Evolutionary conservation across 2,329 filamentous ascomycete genomes (phyloP).

Genomic region (Passalora sequoiae): DNA sequence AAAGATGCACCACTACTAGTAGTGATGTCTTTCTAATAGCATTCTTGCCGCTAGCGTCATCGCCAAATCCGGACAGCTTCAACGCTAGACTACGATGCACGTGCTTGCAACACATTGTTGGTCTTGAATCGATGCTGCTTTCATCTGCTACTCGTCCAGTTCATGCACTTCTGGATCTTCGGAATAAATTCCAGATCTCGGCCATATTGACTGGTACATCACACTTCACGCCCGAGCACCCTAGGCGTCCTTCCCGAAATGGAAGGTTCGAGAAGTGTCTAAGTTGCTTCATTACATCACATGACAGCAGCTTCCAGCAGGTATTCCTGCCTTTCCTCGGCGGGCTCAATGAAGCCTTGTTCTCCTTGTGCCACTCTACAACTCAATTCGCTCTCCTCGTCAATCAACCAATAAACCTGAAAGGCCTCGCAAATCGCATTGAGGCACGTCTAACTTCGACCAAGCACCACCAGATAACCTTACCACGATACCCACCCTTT

Average conservation of each 20-base stretch:
- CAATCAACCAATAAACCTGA: not conserved
- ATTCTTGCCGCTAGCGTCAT: too few species aligned
- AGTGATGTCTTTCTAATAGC: too few species aligned
- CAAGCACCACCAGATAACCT: too few species aligned
- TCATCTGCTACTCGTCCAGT: not conserved
- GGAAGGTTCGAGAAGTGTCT: constrained; percentile 4
- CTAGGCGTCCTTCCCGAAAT: not conserved
- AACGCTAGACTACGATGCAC: too few species aligned
- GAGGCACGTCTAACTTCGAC: too few species aligned
- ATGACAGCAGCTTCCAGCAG: not conserved
- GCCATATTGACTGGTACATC: not conserved
- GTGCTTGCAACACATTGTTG: constrained; percentile 1
- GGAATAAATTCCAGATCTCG: too few species aligned
- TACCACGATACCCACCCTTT: not conserved
- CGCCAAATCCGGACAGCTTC: not conserved
- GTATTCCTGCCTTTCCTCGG: constrained; percentile 1
- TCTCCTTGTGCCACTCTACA: constrained; percentile 5
- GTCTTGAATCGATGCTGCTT: not conserved
- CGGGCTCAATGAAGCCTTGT: not conserved
- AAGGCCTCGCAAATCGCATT: too few species aligned
- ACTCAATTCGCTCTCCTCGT: constrained; percentile 7
- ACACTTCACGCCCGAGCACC: not conserved
- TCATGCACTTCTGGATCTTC: not conserved
- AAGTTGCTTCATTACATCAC: not conserved
- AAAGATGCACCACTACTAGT: too few species aligned